These are phyloP conservation scores for Plantago ovata DNA, from an alignment of 257 asterid species.

Conservation along the genomic window DNA sequence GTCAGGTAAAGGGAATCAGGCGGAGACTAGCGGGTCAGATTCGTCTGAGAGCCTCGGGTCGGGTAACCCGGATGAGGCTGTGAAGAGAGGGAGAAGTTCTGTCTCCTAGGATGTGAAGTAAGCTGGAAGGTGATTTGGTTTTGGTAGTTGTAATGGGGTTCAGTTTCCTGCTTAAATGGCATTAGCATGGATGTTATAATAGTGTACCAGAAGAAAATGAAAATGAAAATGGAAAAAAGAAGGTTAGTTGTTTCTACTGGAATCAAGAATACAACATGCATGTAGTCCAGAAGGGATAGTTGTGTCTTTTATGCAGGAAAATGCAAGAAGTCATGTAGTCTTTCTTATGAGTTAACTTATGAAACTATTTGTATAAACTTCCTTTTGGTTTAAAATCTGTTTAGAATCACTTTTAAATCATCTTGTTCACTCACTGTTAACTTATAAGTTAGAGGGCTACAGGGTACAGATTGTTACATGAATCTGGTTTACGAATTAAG, in stretches of 20 bases:
- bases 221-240: too few relatives aligned
- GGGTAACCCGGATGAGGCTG: constrained; percentile 38
- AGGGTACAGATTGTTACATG: too few relatives aligned
- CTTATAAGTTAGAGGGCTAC: too few relatives aligned
- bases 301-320: constrained; percentile 6
- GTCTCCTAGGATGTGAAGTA: constrained; percentile 36
- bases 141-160: constrained; percentile 10
- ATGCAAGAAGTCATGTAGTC: not conserved
- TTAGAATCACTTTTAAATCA: too few relatives aligned
- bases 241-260: constrained; percentile 2
- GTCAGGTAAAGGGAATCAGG: constrained; percentile 48
- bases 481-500: too few relatives aligned
- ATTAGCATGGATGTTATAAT: constrained; percentile 22
- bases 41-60: constrained; percentile 65
- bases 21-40: constrained; percentile 67
- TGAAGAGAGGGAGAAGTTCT: constrained; percentile 58
- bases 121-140: constrained; percentile 1
- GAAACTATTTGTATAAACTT: constrained; percentile 2
- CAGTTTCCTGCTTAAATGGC: constrained; percentile 2
- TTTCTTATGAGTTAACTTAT: too few relatives aligned
- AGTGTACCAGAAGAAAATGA: too few relatives aligned
- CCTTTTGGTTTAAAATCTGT: too few relatives aligned
- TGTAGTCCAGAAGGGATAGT: constrained; percentile 6
- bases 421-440: too few relatives aligned
- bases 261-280: constrained; percentile 13